Evolutionary conservation across 257 asterid genomes (phyloP), one percentile per base, ranked within the genome.

Genomic region (Solanum piurae): DNA sequence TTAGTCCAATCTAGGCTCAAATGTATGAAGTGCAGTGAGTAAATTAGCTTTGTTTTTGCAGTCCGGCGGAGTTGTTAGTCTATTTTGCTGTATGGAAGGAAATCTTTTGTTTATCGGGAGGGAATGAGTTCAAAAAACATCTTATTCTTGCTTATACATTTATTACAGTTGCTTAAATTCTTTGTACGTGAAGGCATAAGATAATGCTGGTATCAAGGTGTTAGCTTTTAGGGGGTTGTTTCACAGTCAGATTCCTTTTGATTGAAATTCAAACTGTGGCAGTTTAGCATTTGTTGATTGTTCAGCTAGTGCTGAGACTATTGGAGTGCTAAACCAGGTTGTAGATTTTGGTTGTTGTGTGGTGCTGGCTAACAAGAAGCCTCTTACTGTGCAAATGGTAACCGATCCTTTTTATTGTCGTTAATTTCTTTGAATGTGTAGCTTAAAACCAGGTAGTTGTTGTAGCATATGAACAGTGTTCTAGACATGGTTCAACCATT

Each of bases 281-380:
- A 95, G 99, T 83, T 88, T 97, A 91, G 91, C 92, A 68, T 87
- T 93, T 90, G 92, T 95, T 88, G 99, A 97, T 91, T 97, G 99
- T 93, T 93, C 99, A 80, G 99, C 99, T 77, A 95, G 99, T 94
- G 89, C 95, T 86, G 93, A 95, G 87, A 97, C 98, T 58, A 87
- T 94, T 88, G 90, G 72, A 52, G 74, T 93, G 87, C 93, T 97
- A 88, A 92, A 88, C 49, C 91, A 87, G 76, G 98, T 87, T 86
- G 94, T 93, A 62, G 94, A 89, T 44, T 86, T 94, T 37, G 95
- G 92, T 60, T 88, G 96, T 80, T 95, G 94, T 86, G 95, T 92
- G 91, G 98, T 97, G 91, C 89, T 95, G 87, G 98, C 99, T 25
- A 97, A 97, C 93, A 97, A 97, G 92, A 95, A 97, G 90, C 98